These are phyloP conservation scores for Podila clonocystis DNA, from an alignment of 192 early-diverging fungal genomes.

Conservation along the genomic window DNA sequence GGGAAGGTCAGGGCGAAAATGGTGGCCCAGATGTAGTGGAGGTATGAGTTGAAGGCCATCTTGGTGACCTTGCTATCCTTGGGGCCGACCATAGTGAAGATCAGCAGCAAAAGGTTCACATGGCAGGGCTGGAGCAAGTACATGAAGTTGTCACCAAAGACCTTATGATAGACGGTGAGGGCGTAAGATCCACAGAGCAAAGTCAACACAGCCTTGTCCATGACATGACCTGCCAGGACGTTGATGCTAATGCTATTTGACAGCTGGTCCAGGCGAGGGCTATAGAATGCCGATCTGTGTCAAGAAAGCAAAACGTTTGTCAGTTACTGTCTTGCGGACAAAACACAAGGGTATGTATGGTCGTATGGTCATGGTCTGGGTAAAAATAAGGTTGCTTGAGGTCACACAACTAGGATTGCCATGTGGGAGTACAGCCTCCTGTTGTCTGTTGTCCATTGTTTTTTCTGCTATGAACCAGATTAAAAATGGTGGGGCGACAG, in stretches of 20 bases:
- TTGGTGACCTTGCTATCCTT: slow-evolving; percentile 39
- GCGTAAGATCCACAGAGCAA: slow-evolving; percentile 56
- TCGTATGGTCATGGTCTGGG: no score
- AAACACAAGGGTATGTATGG: no score
- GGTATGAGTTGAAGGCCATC: slow-evolving; percentile 62
- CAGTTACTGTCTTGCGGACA: no score
- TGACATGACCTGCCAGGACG: slow-evolving; percentile 37
- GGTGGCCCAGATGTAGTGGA: slow-evolving; percentile 65
- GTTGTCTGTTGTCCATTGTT: no score
- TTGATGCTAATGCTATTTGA: slow-evolving; percentile 37
- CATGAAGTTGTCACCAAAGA: slow-evolving; percentile 53
- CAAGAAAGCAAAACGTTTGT: not conserved
- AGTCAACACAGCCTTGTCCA: slow-evolving; percentile 47
- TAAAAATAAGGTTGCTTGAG: no score
- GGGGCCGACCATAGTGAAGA: slow-evolving; percentile 56
- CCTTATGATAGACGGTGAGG: slow-evolving; percentile 59
- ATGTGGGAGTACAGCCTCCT: no score
- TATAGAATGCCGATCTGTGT: slow-evolving; percentile 44
- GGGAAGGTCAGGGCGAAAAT: slow-evolving; percentile 59
- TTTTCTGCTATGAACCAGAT: no score
- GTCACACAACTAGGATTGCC: no score
- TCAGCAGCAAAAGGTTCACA: slow-evolving; percentile 55
- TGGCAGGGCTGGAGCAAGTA: slow-evolving; percentile 69
- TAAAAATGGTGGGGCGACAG: no score
- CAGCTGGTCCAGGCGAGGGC: slow-evolving; percentile 43